phyloP scores from a whole-genome alignment of 2,329 filamentous ascomycete species.

The Sporothrix dimorphospora region DNA sequence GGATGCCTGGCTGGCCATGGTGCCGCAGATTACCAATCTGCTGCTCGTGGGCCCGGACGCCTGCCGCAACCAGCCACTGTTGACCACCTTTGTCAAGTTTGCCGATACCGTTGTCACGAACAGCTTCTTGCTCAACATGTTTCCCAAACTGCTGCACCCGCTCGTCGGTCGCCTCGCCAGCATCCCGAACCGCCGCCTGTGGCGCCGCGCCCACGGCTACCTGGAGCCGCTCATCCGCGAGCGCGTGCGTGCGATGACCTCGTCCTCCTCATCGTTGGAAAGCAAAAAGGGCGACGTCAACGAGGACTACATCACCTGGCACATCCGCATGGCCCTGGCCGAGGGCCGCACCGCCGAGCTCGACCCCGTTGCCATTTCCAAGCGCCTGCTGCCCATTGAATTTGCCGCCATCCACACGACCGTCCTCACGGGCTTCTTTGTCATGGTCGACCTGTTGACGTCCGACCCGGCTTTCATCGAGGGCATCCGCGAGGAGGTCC shows the following conservation, averaged over 20 bases:
- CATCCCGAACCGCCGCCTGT: slow-evolving; percentile 53
- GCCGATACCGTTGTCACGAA: slow-evolving; percentile 54
- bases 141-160: slow-evolving; percentile 54
- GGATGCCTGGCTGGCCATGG: slow-evolving; percentile 49
- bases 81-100: slow-evolving; percentile 53
- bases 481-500: slow-evolving; percentile 49
- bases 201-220: slow-evolving; percentile 47
- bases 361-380: slow-evolving; percentile 52
- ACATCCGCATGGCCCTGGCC: slow-evolving; percentile 53
- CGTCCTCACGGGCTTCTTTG: slow-evolving; percentile 52
- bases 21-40: slow-evolving; percentile 50
- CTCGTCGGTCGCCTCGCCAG: slow-evolving; percentile 51
- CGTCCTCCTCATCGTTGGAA: slow-evolving; percentile 40
- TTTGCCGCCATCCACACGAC: slow-evolving; percentile 65
- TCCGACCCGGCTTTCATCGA: slow-evolving; percentile 45
- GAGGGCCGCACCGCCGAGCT: slow-evolving; percentile 51
- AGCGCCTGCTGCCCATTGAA: slow-evolving; percentile 57
- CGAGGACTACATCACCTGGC: slow-evolving; percentile 63
- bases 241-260: slow-evolving; percentile 51
- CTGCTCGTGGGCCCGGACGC: slow-evolving; percentile 46
- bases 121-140: slow-evolving; percentile 49
- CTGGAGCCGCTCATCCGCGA: slow-evolving; percentile 54
- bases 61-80: slow-evolving; percentile 50
- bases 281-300: slow-evolving; percentile 49
- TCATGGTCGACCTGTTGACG: slow-evolving; percentile 52